phyloP scores from a whole-genome alignment of 2,329 filamentous ascomycete genomes.

The Claviceps sp. region DNA sequence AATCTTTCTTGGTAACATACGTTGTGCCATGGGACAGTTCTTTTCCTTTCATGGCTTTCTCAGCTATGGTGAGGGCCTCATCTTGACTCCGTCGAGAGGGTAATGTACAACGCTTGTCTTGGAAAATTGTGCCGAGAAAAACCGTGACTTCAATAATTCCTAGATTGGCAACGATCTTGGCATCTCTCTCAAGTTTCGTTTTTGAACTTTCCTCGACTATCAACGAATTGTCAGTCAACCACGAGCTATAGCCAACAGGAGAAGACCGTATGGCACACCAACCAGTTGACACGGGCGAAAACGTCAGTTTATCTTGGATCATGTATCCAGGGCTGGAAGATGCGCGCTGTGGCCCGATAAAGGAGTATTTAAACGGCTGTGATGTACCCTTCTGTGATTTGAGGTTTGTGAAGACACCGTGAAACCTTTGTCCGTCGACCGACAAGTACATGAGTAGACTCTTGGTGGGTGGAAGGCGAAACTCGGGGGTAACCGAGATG shows the following conservation, averaged over 20 bases:
- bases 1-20: conserved; percentile 5
- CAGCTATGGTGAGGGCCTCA: conserved; percentile 4
- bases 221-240: background rate
- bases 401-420: background rate
- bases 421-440: conserved; percentile 8
- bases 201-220: conserved; percentile 6
- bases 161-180: conserved; percentile 3
- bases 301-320: background rate
- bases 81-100: no score
- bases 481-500: background rate
- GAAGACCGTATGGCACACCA: background rate
- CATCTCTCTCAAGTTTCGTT: background rate
- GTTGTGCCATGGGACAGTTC: conserved; percentile 12
- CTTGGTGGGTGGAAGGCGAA: background rate
- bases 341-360: background rate
- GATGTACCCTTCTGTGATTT: background rate
- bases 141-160: conserved; percentile 9
- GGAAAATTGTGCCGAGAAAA: rapidly evolving
- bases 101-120: rapidly evolving
- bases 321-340: background rate
- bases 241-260: background rate
- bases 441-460: rapidly evolving
- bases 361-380: background rate
- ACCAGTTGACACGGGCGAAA: background rate
- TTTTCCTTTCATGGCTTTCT: conserved; percentile 16